Evolutionary conservation across 2,329 filamentous ascomycete genomes (phyloP), one percentile per base, ranked within the genome.

Genomic region (Apiospora phragmitis): DNA sequence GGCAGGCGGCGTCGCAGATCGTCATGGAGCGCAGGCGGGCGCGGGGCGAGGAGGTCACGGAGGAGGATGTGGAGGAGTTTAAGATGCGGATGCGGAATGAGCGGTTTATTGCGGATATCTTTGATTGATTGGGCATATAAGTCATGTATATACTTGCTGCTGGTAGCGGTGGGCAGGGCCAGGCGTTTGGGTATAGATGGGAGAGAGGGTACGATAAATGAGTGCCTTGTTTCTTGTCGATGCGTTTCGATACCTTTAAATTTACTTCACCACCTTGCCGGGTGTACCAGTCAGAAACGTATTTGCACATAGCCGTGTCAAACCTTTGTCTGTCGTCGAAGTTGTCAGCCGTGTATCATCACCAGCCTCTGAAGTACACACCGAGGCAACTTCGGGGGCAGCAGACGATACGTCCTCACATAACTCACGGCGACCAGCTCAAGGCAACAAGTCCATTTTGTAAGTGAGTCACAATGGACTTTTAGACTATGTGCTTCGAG

Each of bases 51-150:
- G 68, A 70, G 55, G 24, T 72, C 68, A 69, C 43, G 35, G 71
- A 78, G 42, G 73, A 76, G 26, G 70, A 77, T 49, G 74, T 73
- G 18, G 66, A 72, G 45, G 68, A 71, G 55, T 75, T 71, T 68
- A 72, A 70, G 62, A 71, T 70, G 29, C 70, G 69, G 42, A 24
- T 73, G 69, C 72, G 69, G 67, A 80, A 80, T 71, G 76, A 80
- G 74, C 71, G 80, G 32, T 82, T 77, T 73, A 80, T 78, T 11
- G 79, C 78, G n/a, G 80, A 82, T 75, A 80, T 82, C 38, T 82
- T 82, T 74, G 74, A 74, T 42, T 74, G 42, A 68, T 18, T 11
- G 32, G 26, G 26, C 6, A 14, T 43, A 12, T 41, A 41, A 43
- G 41, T 42, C 5, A 42, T 11, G 3, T 47, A 47, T 47, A 24